phyloP scores from a whole-genome alignment of 176 grass and related monocot species.

The Neostapfia colusana region DNA sequence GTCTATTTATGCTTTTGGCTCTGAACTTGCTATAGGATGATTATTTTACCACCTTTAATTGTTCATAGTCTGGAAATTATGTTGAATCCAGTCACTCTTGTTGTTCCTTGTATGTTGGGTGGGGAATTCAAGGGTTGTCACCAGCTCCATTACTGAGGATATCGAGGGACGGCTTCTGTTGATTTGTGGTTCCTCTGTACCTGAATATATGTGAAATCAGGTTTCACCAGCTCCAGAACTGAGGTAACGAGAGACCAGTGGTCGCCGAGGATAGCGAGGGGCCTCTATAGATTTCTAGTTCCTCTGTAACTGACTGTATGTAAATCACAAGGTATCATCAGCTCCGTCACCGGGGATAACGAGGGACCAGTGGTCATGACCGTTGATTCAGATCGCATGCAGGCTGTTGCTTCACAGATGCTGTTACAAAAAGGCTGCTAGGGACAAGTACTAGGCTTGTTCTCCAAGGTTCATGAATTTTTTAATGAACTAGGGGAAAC shows the following conservation, averaged over 20 bases:
- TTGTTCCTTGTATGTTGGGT: not conserved
- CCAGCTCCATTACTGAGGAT: not conserved
- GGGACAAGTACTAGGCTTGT: no score
- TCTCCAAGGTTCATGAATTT: not conserved
- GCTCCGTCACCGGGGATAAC: not conserved
- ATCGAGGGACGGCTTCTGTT: not conserved
- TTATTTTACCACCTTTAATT: not conserved
- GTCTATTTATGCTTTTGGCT: not conserved
- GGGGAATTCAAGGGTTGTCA: not conserved
- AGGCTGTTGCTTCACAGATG: slow-evolving; percentile 5
- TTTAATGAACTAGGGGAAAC: not conserved
- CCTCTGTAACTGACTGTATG: not conserved
- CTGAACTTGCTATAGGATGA: not conserved
- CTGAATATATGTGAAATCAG: not conserved
- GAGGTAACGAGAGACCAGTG: not conserved
- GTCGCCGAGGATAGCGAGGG: not conserved
- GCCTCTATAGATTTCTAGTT: not conserved
- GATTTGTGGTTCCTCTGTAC: not conserved
- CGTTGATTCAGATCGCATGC: no score
- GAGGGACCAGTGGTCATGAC: not conserved
- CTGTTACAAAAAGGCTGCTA: not conserved
- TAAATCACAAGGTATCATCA: not conserved
- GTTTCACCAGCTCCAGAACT: not conserved
- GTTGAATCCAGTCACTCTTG: slow-evolving; percentile 9
- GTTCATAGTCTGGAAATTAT: slow-evolving; percentile 6